Percentiles rank a stretch among this genome's conserved stretches.
These are phyloP conservation scores for Corymbia citriodora DNA, from an alignment of 441 rosid genomes.

Conservation along the genomic window DNA sequence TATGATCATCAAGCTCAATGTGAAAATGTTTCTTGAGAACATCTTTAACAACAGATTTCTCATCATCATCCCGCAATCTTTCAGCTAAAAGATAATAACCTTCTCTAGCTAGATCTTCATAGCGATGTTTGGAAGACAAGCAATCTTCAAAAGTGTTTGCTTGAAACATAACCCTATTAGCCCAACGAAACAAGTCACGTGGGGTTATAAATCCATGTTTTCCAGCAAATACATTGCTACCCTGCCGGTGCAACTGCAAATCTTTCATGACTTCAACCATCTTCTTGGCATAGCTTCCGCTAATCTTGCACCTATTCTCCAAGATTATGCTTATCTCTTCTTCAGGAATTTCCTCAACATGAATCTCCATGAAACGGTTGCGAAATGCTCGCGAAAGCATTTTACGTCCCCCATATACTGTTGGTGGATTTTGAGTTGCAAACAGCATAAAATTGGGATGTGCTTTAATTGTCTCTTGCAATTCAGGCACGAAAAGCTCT, in stretches of 20 bases:
- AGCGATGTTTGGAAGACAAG: constrained; percentile 43
- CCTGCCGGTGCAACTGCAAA: constrained; percentile 88
- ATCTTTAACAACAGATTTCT: constrained; percentile 77
- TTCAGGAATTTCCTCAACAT: constrained; percentile 97
- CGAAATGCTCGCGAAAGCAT: constrained; percentile 98
- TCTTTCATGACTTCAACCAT: constrained; percentile 98
- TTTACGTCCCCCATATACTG: constrained; percentile 97
- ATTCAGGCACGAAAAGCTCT: constrained; percentile 94
- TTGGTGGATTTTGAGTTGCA: constrained; percentile 98
- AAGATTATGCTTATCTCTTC: constrained; percentile 75
- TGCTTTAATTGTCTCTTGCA: constrained; percentile 67
- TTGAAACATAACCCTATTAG: constrained; percentile 58
- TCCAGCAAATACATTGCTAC: constrained; percentile 97
- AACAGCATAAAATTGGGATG: constrained; percentile 98
- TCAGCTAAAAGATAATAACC: constrained; percentile 96
- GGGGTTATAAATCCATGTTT: constrained; percentile 99
- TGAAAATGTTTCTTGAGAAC: constrained; percentile 73
- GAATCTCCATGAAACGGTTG: constrained; percentile 97
- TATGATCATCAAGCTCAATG: constrained; percentile 50
- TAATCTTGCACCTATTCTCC: constrained; percentile 62
- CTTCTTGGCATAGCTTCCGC: constrained; percentile 68
- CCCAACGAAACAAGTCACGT: constrained; percentile 98
- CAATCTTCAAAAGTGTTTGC: neutral
- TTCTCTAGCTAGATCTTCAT: constrained; percentile 89
- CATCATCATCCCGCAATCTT: constrained; percentile 86